phyloP scores from a whole-genome alignment of 2,329 filamentous ascomycete species.

The Epichloe gansuensis region DNA sequence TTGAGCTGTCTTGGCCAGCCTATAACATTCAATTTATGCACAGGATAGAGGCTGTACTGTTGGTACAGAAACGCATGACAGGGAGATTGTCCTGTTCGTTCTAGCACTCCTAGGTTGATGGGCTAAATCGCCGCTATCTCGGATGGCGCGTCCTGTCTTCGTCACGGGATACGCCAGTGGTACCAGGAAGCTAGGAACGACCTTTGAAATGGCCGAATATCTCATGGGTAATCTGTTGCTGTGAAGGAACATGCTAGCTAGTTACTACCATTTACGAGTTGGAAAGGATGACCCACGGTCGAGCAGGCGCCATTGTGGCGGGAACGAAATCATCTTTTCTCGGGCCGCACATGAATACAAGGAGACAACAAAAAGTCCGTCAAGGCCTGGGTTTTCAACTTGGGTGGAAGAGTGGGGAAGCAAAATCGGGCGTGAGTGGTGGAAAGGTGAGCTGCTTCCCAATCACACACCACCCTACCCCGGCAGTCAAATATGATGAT shows the following conservation, averaged over 20 bases:
- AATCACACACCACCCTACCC: constrained; percentile 1
- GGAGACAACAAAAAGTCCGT: not conserved
- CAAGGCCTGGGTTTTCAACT: not conserved
- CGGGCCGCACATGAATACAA: not conserved
- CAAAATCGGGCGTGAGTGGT: not conserved
- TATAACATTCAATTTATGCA: no score
- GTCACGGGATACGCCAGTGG: not conserved
- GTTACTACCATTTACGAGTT: not conserved
- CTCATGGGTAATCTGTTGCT: no score
- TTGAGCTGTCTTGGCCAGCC: no score
- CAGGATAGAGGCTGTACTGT: no score
- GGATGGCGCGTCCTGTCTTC: not conserved
- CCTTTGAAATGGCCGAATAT: not conserved
- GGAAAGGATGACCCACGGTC: not conserved
- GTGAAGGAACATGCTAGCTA: no score
- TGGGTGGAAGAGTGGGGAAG: not conserved
- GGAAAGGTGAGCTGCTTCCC: not conserved
- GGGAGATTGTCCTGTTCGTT: no score
- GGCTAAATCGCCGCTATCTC: not conserved
- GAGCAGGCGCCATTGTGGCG: not conserved
- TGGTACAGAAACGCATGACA: no score
- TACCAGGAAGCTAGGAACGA: not conserved
- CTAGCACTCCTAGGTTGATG: no score
- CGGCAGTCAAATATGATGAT: constrained; percentile 3
- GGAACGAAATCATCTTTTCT: not conserved